Percentiles rank a stretch among this genome's conserved stretches.
Conservation (phyloP, 768 basidiomycete species). For the Boletus barrowsii region DNA sequence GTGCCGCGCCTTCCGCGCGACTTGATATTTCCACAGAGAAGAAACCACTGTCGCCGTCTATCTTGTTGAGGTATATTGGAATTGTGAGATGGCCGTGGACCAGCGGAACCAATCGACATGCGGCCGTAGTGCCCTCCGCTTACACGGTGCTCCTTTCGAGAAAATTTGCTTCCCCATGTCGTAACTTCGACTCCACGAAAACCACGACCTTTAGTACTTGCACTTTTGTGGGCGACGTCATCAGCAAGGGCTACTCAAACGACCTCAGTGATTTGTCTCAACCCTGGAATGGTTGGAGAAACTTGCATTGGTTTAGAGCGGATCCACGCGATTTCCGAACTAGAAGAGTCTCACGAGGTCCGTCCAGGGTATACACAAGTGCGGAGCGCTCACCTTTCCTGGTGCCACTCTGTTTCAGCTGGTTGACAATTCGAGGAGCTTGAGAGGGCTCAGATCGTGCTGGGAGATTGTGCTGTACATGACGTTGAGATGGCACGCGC, state of each 20-base stretch:
- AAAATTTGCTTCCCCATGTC: conserved; percentile 3
- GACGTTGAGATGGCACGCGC: conserved; percentile 7
- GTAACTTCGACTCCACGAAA: background rate
- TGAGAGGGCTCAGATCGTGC: background rate
- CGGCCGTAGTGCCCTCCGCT: conserved; percentile 11
- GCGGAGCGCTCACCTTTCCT: conserved; percentile 6
- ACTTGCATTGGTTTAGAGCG: conserved; percentile 14
- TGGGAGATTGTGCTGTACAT: background rate
- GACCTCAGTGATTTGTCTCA: background rate
- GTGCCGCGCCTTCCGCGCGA: background rate
- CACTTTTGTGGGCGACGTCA: conserved; percentile 5
- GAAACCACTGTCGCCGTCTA: conserved; percentile 15
- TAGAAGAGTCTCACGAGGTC: background rate
- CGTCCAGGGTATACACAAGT: background rate
- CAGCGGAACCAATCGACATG: conserved; percentile 18
- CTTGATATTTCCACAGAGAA: conserved; percentile 9
- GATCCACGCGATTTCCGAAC: conserved; percentile 6
- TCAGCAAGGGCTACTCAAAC: conserved; percentile 8
- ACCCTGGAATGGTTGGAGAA: background rate
- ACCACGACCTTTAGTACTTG: background rate
- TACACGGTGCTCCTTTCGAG: conserved; percentile 4
- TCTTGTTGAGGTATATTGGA: background rate
- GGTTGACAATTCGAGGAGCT: background rate
- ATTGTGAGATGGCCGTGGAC: background rate
- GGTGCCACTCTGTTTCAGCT: background rate